Percentiles rank a stretch among this genome's conserved stretches.
Evolutionary conservation across 192 early-diverging fungal genomes (phyloP).

Genomic region (Coemansia sp.): DNA sequence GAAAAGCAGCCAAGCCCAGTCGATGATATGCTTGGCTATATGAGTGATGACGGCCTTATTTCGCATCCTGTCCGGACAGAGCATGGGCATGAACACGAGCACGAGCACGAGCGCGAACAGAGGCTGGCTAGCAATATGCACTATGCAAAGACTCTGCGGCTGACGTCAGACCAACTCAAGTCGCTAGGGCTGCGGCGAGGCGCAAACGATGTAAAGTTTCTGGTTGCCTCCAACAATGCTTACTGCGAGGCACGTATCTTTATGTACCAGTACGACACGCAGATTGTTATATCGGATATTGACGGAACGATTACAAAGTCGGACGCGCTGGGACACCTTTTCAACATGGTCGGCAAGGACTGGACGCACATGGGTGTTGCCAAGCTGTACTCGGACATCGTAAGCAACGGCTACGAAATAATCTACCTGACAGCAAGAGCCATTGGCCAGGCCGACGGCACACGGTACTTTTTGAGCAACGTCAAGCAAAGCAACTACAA

Average conservation of each 20-base stretch:
- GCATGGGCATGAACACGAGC: slow-evolving; percentile 10
- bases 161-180: slow-evolving; percentile 91
- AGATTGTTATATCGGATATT: slow-evolving; percentile 96
- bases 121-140: slow-evolving; percentile 7
- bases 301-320: slow-evolving; percentile 99
- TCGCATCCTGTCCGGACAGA: slow-evolving; percentile 18
- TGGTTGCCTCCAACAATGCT: slow-evolving; percentile 74
- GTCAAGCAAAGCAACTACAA: slow-evolving; percentile 86
- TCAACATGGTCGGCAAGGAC: slow-evolving; percentile 96
- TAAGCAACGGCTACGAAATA: slow-evolving; percentile 92
- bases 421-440: slow-evolving; percentile 93
- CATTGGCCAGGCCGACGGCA: slow-evolving; percentile 92
- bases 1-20: not conserved
- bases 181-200: slow-evolving; percentile 78
- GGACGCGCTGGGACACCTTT: slow-evolving; percentile 93
- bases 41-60: slow-evolving; percentile 36
- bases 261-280: slow-evolving; percentile 77
- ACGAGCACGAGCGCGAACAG: not conserved
- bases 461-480: slow-evolving; percentile 86
- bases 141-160: slow-evolving; percentile 86
- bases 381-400: slow-evolving; percentile 92
- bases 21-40: slow-evolving; percentile 27
- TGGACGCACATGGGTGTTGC: slow-evolving; percentile 98
- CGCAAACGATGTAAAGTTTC: slow-evolving; percentile 87
- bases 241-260: slow-evolving; percentile 86